These are phyloP conservation scores for Aureobasidium sp. DNA, from an alignment of 2,329 filamentous ascomycete species.

Conservation along the genomic window DNA sequence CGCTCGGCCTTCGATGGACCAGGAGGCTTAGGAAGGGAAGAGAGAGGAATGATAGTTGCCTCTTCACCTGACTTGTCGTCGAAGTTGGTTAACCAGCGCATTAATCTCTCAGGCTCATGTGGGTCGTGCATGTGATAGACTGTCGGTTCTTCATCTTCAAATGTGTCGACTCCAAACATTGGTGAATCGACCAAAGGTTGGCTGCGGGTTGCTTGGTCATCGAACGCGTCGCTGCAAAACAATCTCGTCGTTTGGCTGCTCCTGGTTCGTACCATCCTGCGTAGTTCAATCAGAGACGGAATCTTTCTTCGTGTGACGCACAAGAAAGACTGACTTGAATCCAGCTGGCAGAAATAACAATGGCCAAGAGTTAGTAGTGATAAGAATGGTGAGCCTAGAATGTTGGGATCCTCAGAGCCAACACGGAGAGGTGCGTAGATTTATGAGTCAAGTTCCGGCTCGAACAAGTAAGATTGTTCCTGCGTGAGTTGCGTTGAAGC, in stretches of 20 bases:
- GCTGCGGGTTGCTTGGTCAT: background rate
- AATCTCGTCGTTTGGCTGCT: background rate
- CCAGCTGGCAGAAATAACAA: background rate
- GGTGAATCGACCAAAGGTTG: too few relatives aligned
- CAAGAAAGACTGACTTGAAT: background rate
- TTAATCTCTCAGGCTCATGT: background rate
- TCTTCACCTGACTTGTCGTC: background rate
- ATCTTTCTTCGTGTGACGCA: background rate
- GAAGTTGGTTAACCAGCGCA: background rate
- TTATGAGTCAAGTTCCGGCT: background rate
- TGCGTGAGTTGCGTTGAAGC: background rate
- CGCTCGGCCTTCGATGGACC: too few relatives aligned
- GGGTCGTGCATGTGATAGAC: background rate
- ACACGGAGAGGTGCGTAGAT: background rate
- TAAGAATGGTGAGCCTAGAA: background rate
- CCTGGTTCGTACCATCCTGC: background rate
- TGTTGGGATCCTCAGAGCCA: background rate
- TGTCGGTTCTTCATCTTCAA: background rate
- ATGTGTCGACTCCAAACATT: too few relatives aligned
- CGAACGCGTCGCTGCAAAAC: background rate
- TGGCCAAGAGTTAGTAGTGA: background rate
- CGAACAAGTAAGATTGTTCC: background rate
- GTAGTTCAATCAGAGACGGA: background rate
- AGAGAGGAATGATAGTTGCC: background rate
- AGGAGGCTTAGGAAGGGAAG: background rate